These are phyloP conservation scores for Colletotrichum phormii DNA, from an alignment of 2,329 filamentous ascomycete genomes.

Conservation along the genomic window DNA sequence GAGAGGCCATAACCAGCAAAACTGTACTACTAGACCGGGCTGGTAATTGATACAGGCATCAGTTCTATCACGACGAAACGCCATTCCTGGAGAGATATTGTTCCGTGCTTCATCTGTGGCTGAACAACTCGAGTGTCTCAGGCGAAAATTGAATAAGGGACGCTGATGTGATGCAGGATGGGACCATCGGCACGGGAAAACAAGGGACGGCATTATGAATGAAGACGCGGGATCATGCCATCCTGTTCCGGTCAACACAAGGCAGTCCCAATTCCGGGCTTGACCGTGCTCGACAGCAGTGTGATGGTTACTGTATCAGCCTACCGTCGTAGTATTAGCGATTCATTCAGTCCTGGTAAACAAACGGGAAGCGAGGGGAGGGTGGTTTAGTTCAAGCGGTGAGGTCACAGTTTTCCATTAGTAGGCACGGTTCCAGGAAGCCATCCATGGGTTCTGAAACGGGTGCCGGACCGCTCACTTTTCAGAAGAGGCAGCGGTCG, in stretches of 20 bases:
- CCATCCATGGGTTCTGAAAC: constrained; percentile 13
- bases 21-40: constrained; percentile 39
- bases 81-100: background rate
- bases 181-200: background rate
- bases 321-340: background rate
- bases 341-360: constrained; percentile 1
- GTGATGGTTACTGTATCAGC: constrained; percentile 1
- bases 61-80: constrained; percentile 21
- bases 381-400: background rate
- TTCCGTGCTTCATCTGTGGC: background rate
- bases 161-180: background rate
- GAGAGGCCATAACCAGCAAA: constrained; percentile 24
- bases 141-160: background rate
- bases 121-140: background rate
- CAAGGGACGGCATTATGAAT: background rate
- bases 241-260: background rate
- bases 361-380: background rate
- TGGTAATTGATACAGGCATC: constrained; percentile 38
- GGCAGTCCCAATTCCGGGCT: background rate
- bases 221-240: background rate
- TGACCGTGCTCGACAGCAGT: constrained; percentile 7
- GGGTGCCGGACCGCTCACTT: constrained; percentile 1
- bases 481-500: background rate
- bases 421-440: constrained; percentile 5
- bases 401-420: constrained; percentile 2